These are phyloP conservation scores for Cladosporium velox DNA, from an alignment of 2,329 filamentous ascomycete species.

Conservation along the genomic window DNA sequence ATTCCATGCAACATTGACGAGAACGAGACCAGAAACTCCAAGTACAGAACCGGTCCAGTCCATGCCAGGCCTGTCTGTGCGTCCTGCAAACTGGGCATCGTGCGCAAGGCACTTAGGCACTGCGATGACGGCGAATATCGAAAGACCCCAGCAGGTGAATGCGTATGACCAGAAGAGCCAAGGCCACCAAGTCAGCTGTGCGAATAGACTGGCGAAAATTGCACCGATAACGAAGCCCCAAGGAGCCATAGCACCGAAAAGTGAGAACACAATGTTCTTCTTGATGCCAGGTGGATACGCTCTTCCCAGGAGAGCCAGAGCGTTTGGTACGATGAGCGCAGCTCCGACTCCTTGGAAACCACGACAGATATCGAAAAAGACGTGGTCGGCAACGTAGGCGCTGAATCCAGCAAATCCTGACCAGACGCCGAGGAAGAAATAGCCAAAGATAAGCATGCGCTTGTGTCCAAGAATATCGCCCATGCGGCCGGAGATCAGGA, in stretches of 20 bases:
- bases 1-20: slow-evolving; percentile 39
- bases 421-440: slow-evolving; percentile 44
- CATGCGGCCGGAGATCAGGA: slow-evolving; percentile 47
- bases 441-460: slow-evolving; percentile 44
- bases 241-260: slow-evolving; percentile 42
- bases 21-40: slow-evolving; percentile 35
- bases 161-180: slow-evolving; percentile 39
- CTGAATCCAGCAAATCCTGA: slow-evolving; percentile 44
- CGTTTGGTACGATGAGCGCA: slow-evolving; percentile 42
- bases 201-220: slow-evolving; percentile 39
- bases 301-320: slow-evolving; percentile 40
- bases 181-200: slow-evolving; percentile 37
- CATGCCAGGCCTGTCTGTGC: slow-evolving; percentile 23
- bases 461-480: slow-evolving; percentile 50
- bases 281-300: slow-evolving; percentile 39
- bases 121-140: slow-evolving; percentile 30
- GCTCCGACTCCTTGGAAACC: slow-evolving; percentile 45
- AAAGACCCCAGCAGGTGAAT: slow-evolving; percentile 31
- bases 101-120: slow-evolving; percentile 30
- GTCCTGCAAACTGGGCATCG: slow-evolving; percentile 26
- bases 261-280: slow-evolving; percentile 43
- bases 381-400: slow-evolving; percentile 33
- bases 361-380: slow-evolving; percentile 42
- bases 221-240: slow-evolving; percentile 41
- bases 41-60: slow-evolving; percentile 34